Evolutionary conservation across 2,329 filamentous ascomycete genomes (phyloP).

Genomic region (Cordyceps fumosorosea): DNA sequence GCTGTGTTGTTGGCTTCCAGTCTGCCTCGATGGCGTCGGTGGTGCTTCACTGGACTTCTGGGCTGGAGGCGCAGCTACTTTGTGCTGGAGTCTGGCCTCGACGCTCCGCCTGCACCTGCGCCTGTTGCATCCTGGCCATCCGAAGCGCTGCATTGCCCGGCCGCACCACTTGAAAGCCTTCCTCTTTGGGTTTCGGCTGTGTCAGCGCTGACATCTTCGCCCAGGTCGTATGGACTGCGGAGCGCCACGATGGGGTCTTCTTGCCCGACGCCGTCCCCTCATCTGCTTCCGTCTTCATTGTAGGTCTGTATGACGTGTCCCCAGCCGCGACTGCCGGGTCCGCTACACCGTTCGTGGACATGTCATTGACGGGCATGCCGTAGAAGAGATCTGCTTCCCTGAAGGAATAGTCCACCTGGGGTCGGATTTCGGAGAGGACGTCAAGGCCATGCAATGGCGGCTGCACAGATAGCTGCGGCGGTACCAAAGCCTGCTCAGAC

Average conservation of each 20-base stretch:
- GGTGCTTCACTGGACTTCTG: too few species aligned
- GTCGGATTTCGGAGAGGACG: not conserved
- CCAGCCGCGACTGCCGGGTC: not conserved
- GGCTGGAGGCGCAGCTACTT: too few species aligned
- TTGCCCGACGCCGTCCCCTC: not conserved
- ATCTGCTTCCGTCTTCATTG: not conserved
- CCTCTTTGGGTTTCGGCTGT: not conserved
- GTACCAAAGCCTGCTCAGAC: not conserved
- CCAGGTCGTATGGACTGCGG: not conserved
- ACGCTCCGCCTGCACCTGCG: not conserved
- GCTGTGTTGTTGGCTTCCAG: too few species aligned
- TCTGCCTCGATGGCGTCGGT: too few species aligned
- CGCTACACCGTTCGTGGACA: not conserved
- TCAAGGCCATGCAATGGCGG: not conserved
- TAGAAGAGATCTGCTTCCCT: conserved; percentile 8
- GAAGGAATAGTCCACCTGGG: not conserved
- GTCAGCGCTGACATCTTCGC: not conserved
- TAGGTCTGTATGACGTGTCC: not conserved
- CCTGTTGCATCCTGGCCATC: conserved; percentile 4
- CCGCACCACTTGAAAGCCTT: conserved; percentile 2
- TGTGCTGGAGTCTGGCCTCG: too few species aligned
- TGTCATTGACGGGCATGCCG: not conserved
- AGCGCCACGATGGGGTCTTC: not conserved
- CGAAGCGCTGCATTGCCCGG: not conserved
- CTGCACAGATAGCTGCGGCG: not conserved